phyloP scores from a whole-genome alignment of 805 yeast genomes.

The Sugiyamaella chiloensis region DNA sequence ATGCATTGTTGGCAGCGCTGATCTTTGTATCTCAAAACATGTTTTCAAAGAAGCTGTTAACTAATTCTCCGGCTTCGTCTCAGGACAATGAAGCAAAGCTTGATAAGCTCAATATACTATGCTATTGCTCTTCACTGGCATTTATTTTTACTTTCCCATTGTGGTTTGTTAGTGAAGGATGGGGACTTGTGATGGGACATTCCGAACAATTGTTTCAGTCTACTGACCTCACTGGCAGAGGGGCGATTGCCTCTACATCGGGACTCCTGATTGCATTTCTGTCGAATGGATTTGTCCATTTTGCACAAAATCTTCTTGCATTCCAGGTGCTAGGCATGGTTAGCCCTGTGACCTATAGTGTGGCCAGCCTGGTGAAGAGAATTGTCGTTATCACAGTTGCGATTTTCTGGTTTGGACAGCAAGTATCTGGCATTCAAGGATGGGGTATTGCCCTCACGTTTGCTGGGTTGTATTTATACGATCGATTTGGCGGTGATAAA shows the following conservation, averaged over 20 bases:
- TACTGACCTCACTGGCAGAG: neutral
- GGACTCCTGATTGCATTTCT: conserved; percentile 43
- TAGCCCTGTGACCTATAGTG: conserved; percentile 80
- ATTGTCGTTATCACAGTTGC: conserved; percentile 80
- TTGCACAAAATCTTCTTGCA: conserved; percentile 74
- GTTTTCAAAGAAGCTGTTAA: conserved; percentile 78
- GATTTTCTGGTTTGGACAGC: conserved; percentile 58
- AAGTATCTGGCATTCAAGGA: conserved; percentile 36
- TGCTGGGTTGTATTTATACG: conserved; percentile 40
- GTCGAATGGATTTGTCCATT: conserved; percentile 73
- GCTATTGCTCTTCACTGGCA: conserved; percentile 76
- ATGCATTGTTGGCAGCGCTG: conserved; percentile 64
- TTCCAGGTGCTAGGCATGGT: conserved; percentile 76
- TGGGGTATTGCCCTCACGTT: conserved; percentile 43
- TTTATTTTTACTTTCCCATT: conserved; percentile 68
- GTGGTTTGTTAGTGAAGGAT: conserved; percentile 61
- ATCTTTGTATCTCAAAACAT: conserved; percentile 84
- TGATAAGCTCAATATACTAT: conserved; percentile 75
- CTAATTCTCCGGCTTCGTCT: conserved; percentile 32
- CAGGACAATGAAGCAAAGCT: conserved; percentile 41
- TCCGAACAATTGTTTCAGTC: neutral
- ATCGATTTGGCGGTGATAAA: conserved; percentile 38
- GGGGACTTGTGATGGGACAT: conserved; percentile 9
- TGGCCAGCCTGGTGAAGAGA: conserved; percentile 84
- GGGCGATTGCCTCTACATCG: conserved; percentile 32